A percentile compares a stretch with the other conserved stretches of the same genome.
phyloP scores from a whole-genome alignment of 202 grass and related monocot genomes.

The Setaria italica region DNA sequence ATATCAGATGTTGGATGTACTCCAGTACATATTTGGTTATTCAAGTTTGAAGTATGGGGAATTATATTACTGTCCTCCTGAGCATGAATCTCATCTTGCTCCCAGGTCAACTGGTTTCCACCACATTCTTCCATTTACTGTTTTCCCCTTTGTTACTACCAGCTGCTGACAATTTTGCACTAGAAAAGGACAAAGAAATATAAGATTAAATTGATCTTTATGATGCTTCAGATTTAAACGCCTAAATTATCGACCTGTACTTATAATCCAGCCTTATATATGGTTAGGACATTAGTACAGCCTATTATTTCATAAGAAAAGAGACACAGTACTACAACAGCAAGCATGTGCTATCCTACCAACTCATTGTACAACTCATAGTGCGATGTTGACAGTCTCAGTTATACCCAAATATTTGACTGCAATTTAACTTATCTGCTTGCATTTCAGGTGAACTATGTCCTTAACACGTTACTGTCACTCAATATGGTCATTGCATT shows the following conservation, averaged over 20 bases:
- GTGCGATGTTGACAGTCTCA: neutral
- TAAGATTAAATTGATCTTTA: neutral
- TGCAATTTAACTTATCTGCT: conserved; percentile 32
- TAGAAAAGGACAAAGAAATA: neutral
- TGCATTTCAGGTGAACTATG: conserved; percentile 79
- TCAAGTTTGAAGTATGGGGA: conserved; percentile 12
- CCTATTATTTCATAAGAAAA: neutral
- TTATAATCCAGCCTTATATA: neutral
- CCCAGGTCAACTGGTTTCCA: neutral
- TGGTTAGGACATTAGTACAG: neutral
- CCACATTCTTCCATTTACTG: neutral
- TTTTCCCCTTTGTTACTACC: neutral
- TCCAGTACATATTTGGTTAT: neutral
- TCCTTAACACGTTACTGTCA: conserved; percentile 82
- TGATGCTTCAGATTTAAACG: neutral
- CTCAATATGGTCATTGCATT: conserved; percentile 99
- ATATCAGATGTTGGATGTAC: neutral
- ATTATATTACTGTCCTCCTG: neutral
- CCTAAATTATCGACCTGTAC: neutral
- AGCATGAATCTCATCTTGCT: neutral
- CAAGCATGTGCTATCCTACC: neutral
- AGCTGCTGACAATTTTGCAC: neutral
- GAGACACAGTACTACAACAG: neutral
- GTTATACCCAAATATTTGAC: conserved; percentile 35
- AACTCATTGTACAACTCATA: neutral